phyloP scores from a whole-genome alignment of 257 asterid genomes.

The Leonotis leonurus region DNA sequence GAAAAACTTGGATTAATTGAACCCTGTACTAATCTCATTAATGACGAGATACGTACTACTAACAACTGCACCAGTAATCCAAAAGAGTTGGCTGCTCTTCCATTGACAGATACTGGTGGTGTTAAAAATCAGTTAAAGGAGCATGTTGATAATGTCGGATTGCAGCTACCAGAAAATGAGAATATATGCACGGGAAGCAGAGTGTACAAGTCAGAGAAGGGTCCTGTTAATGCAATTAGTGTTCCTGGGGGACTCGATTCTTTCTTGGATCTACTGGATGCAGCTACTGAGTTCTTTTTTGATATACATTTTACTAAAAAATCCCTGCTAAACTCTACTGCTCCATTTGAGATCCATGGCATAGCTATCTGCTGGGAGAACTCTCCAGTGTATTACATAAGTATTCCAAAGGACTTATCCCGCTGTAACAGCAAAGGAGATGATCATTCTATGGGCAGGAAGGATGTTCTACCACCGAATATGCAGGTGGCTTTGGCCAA shows the following conservation, averaged over 20 bases:
- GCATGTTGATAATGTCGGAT: conserved; percentile 22
- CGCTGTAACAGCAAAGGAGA: conserved; percentile 32
- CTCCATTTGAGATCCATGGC: conserved; percentile 86
- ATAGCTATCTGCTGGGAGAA: conserved; percentile 85
- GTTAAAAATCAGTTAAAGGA: conserved; percentile 20
- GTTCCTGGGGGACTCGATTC: conserved; percentile 78
- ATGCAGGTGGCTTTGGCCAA: conserved; percentile 59
- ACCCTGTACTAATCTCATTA: conserved; percentile 31
- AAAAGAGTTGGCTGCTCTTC: conserved; percentile 25
- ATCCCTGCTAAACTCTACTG: conserved; percentile 48
- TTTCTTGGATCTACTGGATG: conserved; percentile 70
- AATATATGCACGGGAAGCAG: conserved; percentile 23
- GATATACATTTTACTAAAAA: conserved; percentile 73
- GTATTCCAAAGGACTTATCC: conserved; percentile 75
- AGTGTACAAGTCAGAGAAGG: conserved; percentile 39
- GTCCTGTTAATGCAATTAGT: conserved; percentile 63
- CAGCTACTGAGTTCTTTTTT: conserved; percentile 58
- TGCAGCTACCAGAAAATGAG: conserved; percentile 30
- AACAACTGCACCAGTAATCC: conserved; percentile 22
- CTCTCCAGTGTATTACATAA: conserved; percentile 82
- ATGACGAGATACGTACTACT: conserved; percentile 19
- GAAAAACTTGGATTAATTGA: conserved; percentile 28
- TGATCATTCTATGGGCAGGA: conserved; percentile 28
- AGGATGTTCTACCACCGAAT: conserved; percentile 35
- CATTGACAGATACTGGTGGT: conserved; percentile 20